phyloP scores from a whole-genome alignment of 805 yeast genomes.

The Saccharomycopsis javanensis region DNA sequence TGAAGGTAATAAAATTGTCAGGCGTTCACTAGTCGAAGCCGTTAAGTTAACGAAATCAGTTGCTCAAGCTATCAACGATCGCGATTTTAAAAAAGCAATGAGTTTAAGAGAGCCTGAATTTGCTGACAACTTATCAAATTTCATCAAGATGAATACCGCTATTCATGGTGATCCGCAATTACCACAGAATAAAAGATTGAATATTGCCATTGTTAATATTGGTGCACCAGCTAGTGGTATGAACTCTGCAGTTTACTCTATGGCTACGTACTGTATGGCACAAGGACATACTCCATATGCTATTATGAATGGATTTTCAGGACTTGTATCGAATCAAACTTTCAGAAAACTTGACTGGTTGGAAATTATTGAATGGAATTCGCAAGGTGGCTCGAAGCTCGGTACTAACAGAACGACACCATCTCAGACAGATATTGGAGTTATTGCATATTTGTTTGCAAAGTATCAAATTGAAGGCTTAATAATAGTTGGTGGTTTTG shows the following conservation, averaged over 20 bases:
- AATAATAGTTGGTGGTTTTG: constrained; percentile 73
- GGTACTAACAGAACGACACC: constrained; percentile 75
- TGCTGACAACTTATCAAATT: constrained; percentile 52
- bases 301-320: constrained; percentile 66
- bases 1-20: constrained; percentile 58
- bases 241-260: constrained; percentile 69
- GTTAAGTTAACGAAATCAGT: constrained; percentile 63
- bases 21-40: constrained; percentile 63
- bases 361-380: constrained; percentile 64
- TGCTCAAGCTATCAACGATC: constrained; percentile 55
- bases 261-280: constrained; percentile 65
- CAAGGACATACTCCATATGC: constrained; percentile 66
- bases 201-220: constrained; percentile 61
- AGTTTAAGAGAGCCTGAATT: constrained; percentile 62
- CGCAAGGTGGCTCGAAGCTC: constrained; percentile 69
- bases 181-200: constrained; percentile 43
- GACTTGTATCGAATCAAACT: constrained; percentile 53
- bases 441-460: constrained; percentile 63
- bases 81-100: constrained; percentile 64
- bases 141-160: constrained; percentile 56
- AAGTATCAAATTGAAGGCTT: constrained; percentile 62
- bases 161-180: constrained; percentile 55
- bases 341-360: constrained; percentile 56
- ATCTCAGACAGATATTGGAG: constrained; percentile 53
- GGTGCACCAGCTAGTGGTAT: constrained; percentile 79